phyloP scores from a whole-genome alignment of 2,329 filamentous ascomycete genomes.

The Hortaea werneckii region DNA sequence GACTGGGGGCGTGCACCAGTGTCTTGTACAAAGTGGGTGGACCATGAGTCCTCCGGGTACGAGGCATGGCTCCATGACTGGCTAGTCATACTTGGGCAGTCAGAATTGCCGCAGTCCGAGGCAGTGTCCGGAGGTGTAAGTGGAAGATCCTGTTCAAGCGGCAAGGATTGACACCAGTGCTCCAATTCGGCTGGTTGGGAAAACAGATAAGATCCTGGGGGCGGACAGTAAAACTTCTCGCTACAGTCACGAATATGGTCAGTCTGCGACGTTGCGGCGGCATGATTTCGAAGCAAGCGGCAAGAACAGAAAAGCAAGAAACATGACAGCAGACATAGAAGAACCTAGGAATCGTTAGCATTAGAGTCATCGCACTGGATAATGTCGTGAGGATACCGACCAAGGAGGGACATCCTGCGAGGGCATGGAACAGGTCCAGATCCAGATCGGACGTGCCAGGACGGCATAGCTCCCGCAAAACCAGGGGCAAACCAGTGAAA shows the following conservation, averaged over 20 bases:
- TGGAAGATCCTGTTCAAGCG: conserved; percentile 14
- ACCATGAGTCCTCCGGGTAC: conserved; percentile 19
- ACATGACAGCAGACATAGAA: conserved; percentile 1
- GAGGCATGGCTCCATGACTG: conserved; percentile 17
- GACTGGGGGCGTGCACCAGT: conserved; percentile 15
- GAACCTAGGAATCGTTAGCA: background rate
- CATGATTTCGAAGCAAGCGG: background rate
- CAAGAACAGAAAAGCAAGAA: conserved; percentile 2
- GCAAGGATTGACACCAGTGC: conserved; percentile 21
- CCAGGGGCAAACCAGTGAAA: too few relatives aligned
- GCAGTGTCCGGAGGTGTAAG: conserved; percentile 22
- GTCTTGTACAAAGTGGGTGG: conserved; percentile 14
- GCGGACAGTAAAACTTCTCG: conserved; percentile 17
- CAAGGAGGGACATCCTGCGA: too few relatives aligned
- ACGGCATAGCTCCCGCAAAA: too few relatives aligned
- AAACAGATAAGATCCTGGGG: conserved; percentile 20
- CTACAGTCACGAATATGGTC: conserved; percentile 16
- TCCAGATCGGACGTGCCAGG: too few relatives aligned
- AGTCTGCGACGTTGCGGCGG: conserved; percentile 8
- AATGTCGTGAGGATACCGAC: too few relatives aligned
- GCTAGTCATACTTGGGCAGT: conserved; percentile 19
- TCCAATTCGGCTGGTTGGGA: conserved; percentile 21
- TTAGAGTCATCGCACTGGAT: too few relatives aligned
- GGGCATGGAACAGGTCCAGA: too few relatives aligned
- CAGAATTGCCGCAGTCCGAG: conserved; percentile 20